Conservation (phyloP, 2,329 filamentous ascomycete genomes). For the Drechslerella dactyloides region DNA sequence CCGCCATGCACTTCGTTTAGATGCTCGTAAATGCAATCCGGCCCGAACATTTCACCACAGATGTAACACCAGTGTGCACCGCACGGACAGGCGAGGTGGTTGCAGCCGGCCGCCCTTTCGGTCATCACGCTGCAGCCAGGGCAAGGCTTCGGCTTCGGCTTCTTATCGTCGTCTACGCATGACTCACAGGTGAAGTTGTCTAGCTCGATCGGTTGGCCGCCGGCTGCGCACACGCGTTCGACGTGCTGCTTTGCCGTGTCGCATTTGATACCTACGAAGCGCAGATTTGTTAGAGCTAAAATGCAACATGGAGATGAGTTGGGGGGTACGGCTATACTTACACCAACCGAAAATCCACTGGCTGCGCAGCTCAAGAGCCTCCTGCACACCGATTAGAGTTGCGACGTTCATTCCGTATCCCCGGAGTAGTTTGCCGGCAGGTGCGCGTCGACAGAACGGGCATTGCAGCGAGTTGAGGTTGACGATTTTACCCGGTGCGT, state of each 20-base stretch:
- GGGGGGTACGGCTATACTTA: constrained; percentile 19
- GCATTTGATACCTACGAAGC: constrained; percentile 57
- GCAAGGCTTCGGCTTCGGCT: constrained; percentile 55
- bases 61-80: constrained; percentile 59
- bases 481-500: constrained; percentile 60
- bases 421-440: constrained; percentile 58
- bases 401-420: constrained; percentile 58
- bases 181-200: constrained; percentile 60
- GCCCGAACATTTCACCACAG: constrained; percentile 56
- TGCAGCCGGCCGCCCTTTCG: constrained; percentile 58
- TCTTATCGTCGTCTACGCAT: constrained; percentile 56
- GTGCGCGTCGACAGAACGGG: constrained; percentile 63
- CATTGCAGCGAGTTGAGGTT: constrained; percentile 62
- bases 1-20: constrained; percentile 57
- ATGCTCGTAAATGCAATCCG: constrained; percentile 58
- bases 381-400: constrained; percentile 58
- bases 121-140: constrained; percentile 58
- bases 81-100: constrained; percentile 58
- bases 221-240: constrained; percentile 60
- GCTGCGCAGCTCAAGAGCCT: constrained; percentile 59
- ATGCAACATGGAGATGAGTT: constrained; percentile 17
- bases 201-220: constrained; percentile 58
- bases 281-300: constrained; percentile 10
- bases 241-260: constrained; percentile 59
- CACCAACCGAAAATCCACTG: constrained; percentile 63